Conservation (phyloP, 1,139 yeast genomes). For the Zygosaccharomyces pseudobailii region DNA sequence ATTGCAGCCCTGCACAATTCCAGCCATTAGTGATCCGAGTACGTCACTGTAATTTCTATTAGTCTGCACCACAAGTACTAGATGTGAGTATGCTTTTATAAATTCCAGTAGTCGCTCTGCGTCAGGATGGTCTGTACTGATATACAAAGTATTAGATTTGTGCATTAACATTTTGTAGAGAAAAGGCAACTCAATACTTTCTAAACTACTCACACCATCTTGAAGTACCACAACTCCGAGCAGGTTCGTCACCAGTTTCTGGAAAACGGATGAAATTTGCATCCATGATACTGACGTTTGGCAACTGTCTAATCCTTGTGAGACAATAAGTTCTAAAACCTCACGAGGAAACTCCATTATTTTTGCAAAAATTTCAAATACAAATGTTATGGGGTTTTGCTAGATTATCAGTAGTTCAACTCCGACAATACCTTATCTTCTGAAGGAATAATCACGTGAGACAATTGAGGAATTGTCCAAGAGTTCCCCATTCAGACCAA, state of each 20-base stretch:
- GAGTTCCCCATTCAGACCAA: neutral
- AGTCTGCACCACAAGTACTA: conserved; percentile 14
- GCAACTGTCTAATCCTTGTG: conserved; percentile 15
- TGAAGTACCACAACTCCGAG: conserved; percentile 15
- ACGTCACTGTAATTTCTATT: conserved; percentile 17
- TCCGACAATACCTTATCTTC: neutral
- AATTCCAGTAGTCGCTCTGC: conserved; percentile 5
- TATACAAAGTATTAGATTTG: conserved; percentile 7
- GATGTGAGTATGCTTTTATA: conserved; percentile 5
- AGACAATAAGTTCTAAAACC: conserved; percentile 14
- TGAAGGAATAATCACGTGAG: neutral
- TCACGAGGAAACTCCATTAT: conserved; percentile 18
- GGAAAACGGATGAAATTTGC: conserved; percentile 13
- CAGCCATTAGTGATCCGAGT: conserved; percentile 12
- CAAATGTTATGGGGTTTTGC: neutral
- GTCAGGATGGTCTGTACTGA: conserved; percentile 9
- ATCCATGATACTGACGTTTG: conserved; percentile 18
- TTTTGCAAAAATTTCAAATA: neutral
- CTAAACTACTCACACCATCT: conserved; percentile 10
- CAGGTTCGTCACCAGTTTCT: conserved; percentile 9
- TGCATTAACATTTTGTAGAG: conserved; percentile 11
- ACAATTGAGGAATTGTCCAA: neutral
- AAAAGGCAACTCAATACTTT: conserved; percentile 4
- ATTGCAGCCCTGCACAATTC: conserved; percentile 13
- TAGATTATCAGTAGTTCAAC: neutral